These are phyloP conservation scores for Alternaria sp. DNA, from an alignment of 2,329 filamentous ascomycete species.

Conservation along the genomic window DNA sequence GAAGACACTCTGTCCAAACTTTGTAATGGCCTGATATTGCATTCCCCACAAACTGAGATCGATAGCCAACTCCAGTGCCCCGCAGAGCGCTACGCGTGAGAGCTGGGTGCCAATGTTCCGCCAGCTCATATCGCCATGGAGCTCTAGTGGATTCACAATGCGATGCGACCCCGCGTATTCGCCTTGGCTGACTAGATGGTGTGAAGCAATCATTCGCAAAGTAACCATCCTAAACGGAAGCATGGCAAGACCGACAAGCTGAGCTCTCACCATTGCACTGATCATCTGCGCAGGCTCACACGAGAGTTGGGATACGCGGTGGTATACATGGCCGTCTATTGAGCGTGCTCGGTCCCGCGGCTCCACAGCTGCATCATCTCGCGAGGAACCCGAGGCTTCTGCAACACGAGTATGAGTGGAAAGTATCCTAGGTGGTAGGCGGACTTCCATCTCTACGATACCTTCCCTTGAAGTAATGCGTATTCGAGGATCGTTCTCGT, in stretches of 20 bases:
- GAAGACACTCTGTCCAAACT: constrained; percentile 40
- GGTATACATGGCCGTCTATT: constrained; percentile 23
- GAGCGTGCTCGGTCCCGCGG: constrained; percentile 11
- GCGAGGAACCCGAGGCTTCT: constrained; percentile 19
- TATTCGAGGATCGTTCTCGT: constrained; percentile 47
- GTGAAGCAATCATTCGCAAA: constrained; percentile 43
- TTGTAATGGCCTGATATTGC: constrained; percentile 42
- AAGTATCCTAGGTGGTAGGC: constrained; percentile 44
- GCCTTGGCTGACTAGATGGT: constrained; percentile 32
- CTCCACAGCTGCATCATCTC: constrained; percentile 13
- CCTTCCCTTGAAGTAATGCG: constrained; percentile 50
- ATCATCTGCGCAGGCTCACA: constrained; percentile 45
- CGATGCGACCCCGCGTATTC: constrained; percentile 15
- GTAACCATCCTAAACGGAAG: constrained; percentile 44
- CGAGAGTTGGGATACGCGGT: constrained; percentile 49
- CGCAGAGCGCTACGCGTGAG: constrained; percentile 46
- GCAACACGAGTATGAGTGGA: constrained; percentile 39
- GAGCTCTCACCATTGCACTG: constrained; percentile 40
- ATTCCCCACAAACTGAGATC: constrained; percentile 47
- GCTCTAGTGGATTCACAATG: constrained; percentile 17
- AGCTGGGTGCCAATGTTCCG: constrained; percentile 31
- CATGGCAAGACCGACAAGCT: constrained; percentile 41
- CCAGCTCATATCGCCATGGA: constrained; percentile 23
- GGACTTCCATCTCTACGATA: constrained; percentile 51
- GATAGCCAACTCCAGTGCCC: constrained; percentile 41